These are phyloP conservation scores for Pichia thaimueangensis DNA, from an alignment of 805 yeast species.

Conservation along the genomic window DNA sequence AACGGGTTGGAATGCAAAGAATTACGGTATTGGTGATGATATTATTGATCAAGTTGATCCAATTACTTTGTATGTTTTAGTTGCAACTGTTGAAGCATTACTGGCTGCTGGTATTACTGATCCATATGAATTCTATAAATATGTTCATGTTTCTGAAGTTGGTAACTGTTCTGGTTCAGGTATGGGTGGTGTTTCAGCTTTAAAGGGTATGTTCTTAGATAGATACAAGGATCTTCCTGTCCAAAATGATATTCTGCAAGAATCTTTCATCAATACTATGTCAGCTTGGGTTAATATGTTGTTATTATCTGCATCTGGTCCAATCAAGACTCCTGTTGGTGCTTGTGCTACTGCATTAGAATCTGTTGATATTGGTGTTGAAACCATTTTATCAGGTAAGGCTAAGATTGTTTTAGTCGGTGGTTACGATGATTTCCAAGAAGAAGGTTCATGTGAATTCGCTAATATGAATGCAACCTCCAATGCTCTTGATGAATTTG, in stretches of 20 bases:
- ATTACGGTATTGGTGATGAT: constrained; percentile 93
- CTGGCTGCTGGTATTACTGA: constrained; percentile 93
- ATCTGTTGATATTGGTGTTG: constrained; percentile 93
- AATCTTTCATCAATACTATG: constrained; percentile 98
- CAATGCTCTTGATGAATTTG: constrained; percentile 79
- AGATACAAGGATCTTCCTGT: constrained; percentile 90
- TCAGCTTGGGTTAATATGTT: constrained; percentile 99
- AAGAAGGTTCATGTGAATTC: constrained; percentile 96
- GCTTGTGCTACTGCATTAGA: constrained; percentile 99
- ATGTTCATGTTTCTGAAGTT: constrained; percentile 95
- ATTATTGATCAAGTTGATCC: constrained; percentile 93
- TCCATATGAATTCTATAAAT: constrained; percentile 97
- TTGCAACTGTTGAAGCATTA: constrained; percentile 92
- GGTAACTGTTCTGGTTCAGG: constrained; percentile 99
- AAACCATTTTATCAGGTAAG: constrained; percentile 86
- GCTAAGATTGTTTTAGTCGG: constrained; percentile 97
- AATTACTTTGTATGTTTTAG: constrained; percentile 85
- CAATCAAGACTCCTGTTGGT: constrained; percentile 98
- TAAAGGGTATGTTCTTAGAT: constrained; percentile 96
- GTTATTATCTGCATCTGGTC: constrained; percentile 94
- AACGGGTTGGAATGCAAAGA: constrained; percentile 95
- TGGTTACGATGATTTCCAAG: constrained; percentile 99
- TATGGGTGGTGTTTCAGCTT: constrained; percentile 98
- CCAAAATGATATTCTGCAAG: constrained; percentile 95
- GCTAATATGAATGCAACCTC: constrained; percentile 99